These are phyloP conservation scores for Lolium rigidum DNA, from an alignment of 176 grass and related monocot genomes.

Conservation along the genomic window DNA sequence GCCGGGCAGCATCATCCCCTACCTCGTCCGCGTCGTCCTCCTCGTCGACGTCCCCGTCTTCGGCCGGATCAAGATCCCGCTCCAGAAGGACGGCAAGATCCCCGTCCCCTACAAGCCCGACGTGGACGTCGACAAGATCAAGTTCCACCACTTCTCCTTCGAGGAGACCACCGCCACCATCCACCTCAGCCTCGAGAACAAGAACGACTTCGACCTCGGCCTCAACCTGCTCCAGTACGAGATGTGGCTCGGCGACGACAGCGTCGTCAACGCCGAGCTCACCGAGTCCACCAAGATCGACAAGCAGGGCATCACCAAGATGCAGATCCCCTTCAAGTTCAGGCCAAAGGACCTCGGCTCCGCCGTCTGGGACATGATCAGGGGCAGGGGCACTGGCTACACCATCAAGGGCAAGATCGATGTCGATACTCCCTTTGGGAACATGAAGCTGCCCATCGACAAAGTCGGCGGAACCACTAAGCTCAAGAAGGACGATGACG, in stretches of 20 bases:
- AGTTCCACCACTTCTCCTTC: slow-evolving; percentile 87
- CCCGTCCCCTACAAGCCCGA: slow-evolving; percentile 94
- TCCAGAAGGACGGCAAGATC: slow-evolving; percentile 88
- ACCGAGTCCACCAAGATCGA: slow-evolving; percentile 61
- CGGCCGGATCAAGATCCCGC: slow-evolving; percentile 79
- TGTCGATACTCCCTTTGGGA: slow-evolving; percentile 89
- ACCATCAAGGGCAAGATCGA: slow-evolving; percentile 90
- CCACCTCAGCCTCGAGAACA: slow-evolving; percentile 94
- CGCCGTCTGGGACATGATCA: slow-evolving; percentile 97
- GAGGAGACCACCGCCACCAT: slow-evolving; percentile 89
- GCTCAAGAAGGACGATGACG: slow-evolving; percentile 74
- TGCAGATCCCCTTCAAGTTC: slow-evolving; percentile 85
- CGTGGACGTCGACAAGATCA: slow-evolving; percentile 91
- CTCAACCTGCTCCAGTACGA: slow-evolving; percentile 86
- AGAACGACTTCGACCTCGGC: slow-evolving; percentile 88
- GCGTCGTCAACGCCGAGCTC: slow-evolving; percentile 76
- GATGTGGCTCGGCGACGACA: slow-evolving; percentile 89
- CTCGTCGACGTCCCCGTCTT: slow-evolving; percentile 89
- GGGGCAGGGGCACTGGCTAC: slow-evolving; percentile 81
- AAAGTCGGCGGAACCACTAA: slow-evolving; percentile 88
- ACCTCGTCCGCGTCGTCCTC: slow-evolving; percentile 75
- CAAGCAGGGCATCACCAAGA: slow-evolving; percentile 83
- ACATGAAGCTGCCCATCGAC: slow-evolving; percentile 93
- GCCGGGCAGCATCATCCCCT: slow-evolving; percentile 93
- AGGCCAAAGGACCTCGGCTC: slow-evolving; percentile 93